Evolutionary conservation across 176 grass and related monocot genomes (phyloP), one percentile per base, ranked within the genome.

Genomic region (Ananas comosus): DNA sequence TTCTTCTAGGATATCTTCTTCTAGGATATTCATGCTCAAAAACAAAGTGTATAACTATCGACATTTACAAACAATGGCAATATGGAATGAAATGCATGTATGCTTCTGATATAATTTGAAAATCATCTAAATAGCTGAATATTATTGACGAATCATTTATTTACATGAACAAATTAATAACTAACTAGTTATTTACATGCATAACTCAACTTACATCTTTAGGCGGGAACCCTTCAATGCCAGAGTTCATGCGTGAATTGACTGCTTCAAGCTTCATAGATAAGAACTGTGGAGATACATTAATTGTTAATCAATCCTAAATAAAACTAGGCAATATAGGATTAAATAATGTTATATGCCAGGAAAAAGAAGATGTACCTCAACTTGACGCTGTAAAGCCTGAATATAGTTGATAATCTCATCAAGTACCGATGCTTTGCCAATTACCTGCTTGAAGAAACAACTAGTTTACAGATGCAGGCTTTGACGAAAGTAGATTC

Each of bases 371-470:
- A 69, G 47, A n/a, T 23, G 71, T 78, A 92, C 93, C 86, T 97
- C 93, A 70, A 97, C 84, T 81, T 97, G 93, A 16, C 83, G 80
- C 63, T 97, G 86, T 78, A 97, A 80, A 69, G 93, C 80, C 66
- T 97, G 93, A 51, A 97, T 91, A 70, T 97, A 97, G 71, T 97
- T 92, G 78, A 97, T 97, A 79, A 92, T 92, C 84, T 97, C 93
- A 42, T 97, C 93, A 3, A 92, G 83, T 49, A 97, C 88, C 51
- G 89, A 92, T 78, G 93, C 93, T 75, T 97, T 97, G 12, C 89
- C 93, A 79, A 92, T 92, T 64, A 97, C 89, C 93, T 92, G 74
- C 69, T 79, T 42, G 63, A 76, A 71, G 50, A 76, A 71, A 51
- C 12, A 79, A 51, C 64, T 22, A 54, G 58, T 66, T 74, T 63